Base-by-base conservation (phyloP, 139 green algal genomes). In the Pleodorina starrii region DNA sequence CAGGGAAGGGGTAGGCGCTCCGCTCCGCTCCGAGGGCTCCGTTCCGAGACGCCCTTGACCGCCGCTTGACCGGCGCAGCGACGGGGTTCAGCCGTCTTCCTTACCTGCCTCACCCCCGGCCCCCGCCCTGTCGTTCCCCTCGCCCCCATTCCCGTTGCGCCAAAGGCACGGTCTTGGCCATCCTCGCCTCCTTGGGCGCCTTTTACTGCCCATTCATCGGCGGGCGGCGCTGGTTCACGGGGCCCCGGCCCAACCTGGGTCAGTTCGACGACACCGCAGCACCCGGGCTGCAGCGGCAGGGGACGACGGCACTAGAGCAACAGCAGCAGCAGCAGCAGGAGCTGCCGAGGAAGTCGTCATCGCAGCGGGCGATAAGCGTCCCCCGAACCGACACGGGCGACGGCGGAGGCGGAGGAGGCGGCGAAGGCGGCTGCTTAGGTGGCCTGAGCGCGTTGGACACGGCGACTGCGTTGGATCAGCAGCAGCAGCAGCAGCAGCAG, bases 171-270 rank as follows among this genome's bases (percentile, higher is more conserved):
- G 21, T 11, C 23, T 7, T 68, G 0, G 60, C 79, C 25, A 4
- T 88, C 10, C 44, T 79, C 4, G 32, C 10, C 32, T 54, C 66
- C 21, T 29, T 88, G 46, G 66, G 19, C 21, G 44, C 19, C 12
- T 88, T 79, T 25, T 88, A 80, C 43, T 88, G 63, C 66, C 82
- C 82, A 27, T n/a, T 68, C 40, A 25, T 88, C 42, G 82, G 82
- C n/a, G 82, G 63, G 17, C 32, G 63, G 14, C 44, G 71, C 82
- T 88, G 82, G 82, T 88, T 88, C 82, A 88, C 44, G 10, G 82
- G 82, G 7, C 82, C 82, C 0, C 60, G 82, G 1, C 82, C 82
- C 32, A 88, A 80, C 82, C 82, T 88, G n/a, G 82, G 82, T 1
- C 82, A 80, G 66, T 87, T 87, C 48, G 43, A 77, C 12, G 63